These are phyloP conservation scores for Scutellaria baicalensis DNA, from an alignment of 257 asterid genomes.

Conservation along the genomic window DNA sequence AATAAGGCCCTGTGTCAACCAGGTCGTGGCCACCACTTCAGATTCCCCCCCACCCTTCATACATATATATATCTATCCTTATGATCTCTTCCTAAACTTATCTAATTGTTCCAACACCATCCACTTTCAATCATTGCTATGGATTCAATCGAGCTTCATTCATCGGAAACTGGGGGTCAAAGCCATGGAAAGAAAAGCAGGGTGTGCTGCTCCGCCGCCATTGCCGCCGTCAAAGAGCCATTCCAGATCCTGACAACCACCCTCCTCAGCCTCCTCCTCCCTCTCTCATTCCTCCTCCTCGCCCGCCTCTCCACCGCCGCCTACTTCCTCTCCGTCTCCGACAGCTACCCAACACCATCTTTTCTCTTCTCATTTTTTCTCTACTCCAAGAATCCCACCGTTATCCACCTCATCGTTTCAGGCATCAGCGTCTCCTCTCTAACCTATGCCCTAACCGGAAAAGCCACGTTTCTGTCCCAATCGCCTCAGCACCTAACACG, in stretches of 20 bases:
- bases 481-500: neutral
- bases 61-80: neutral
- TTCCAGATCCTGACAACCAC: constrained; percentile 43
- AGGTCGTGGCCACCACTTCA: constrained; percentile 19
- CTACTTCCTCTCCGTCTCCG: constrained; percentile 35
- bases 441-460: constrained; percentile 30
- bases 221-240: constrained; percentile 3
- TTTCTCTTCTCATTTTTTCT: constrained; percentile 23
- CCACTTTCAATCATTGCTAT: neutral
- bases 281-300: constrained; percentile 73
- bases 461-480: neutral
- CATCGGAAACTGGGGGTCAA: neutral
- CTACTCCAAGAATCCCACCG: constrained; percentile 24
- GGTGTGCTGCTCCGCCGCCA: neutral
- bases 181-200: neutral
- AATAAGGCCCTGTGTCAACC: neutral
- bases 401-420: constrained; percentile 44
- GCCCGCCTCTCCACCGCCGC: constrained; percentile 53
- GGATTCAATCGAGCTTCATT: constrained; percentile 22
- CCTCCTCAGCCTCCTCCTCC: constrained; percentile 75
- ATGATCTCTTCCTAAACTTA: no score
- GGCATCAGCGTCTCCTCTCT: constrained; percentile 36
- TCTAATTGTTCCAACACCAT: neutral
- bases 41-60: no score
- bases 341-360: constrained; percentile 8